phyloP scores from a whole-genome alignment of 1,284 basidiomycete genomes.

The Earliella scabrosa region DNA sequence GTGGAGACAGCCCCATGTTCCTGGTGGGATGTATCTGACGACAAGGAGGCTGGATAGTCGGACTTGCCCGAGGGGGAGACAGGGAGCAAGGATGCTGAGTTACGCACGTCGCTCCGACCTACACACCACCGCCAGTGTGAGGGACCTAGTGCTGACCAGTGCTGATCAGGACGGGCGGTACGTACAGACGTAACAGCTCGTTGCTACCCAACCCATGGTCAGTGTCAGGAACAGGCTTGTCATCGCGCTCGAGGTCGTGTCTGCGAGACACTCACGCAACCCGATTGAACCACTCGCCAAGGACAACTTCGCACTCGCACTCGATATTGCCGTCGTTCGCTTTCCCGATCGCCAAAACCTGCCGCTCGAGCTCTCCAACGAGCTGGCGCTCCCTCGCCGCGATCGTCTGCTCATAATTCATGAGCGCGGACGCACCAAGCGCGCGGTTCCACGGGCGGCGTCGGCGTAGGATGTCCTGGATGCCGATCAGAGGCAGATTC shows the following conservation, averaged over 20 bases:
- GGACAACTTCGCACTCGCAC: too few relatives aligned
- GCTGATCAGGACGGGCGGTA: too few relatives aligned
- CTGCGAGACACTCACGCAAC: slow-evolving; percentile 26
- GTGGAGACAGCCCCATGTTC: too few relatives aligned
- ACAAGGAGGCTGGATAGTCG: too few relatives aligned
- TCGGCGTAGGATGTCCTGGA: slow-evolving; percentile 12
- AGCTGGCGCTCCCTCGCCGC: not conserved
- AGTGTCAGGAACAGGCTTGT: too few relatives aligned
- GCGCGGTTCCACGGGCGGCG: slow-evolving; percentile 19
- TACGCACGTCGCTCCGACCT: too few relatives aligned
- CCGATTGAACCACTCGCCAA: slow-evolving; percentile 2
- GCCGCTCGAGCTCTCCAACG: not conserved
- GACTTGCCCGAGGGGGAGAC: too few relatives aligned
- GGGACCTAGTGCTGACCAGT: too few relatives aligned
- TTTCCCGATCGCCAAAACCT: not conserved
- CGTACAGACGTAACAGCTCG: not conserved
- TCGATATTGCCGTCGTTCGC: too few relatives aligned
- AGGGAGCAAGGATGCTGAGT: too few relatives aligned
- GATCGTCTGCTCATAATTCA: not conserved
- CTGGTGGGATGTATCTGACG: too few relatives aligned
- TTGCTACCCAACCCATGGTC: slow-evolving; percentile 49
- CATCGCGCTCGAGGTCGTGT: slow-evolving; percentile 65
- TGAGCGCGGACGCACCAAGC: slow-evolving; percentile 12
- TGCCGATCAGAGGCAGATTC: slow-evolving; percentile 8
- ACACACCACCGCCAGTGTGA: too few relatives aligned